These are phyloP conservation scores for Asterophora parasitica DNA, from an alignment of 768 basidiomycete species.

Conservation along the genomic window DNA sequence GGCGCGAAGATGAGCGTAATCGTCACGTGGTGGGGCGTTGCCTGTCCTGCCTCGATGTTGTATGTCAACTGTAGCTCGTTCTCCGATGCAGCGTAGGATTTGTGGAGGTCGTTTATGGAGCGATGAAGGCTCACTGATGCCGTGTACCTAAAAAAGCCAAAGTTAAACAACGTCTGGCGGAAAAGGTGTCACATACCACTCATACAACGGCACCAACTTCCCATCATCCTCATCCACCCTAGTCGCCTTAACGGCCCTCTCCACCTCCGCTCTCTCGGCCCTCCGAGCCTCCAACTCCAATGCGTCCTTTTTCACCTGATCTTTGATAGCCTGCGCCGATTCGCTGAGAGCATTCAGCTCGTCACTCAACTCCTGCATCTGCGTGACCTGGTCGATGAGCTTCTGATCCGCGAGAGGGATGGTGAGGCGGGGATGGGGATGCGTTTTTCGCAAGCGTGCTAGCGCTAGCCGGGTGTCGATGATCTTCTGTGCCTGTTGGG, in stretches of 20 bases:
- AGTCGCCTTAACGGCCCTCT: constrained; percentile 58
- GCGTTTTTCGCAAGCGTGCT: constrained; percentile 73
- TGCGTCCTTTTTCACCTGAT: constrained; percentile 52
- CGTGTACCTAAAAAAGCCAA: constrained; percentile 53
- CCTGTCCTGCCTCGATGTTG: constrained; percentile 30
- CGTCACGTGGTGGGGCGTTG: constrained; percentile 32
- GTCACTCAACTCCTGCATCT: constrained; percentile 76
- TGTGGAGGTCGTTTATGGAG: constrained; percentile 53
- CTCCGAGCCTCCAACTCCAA: constrained; percentile 55
- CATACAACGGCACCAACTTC: constrained; percentile 58
- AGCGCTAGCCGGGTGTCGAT: constrained; percentile 78
- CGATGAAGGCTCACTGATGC: constrained; percentile 64
- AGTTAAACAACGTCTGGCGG: not conserved
- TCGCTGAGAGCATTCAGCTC: constrained; percentile 51
- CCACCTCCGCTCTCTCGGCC: constrained; percentile 60
- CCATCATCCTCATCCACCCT: constrained; percentile 61
- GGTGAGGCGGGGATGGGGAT: constrained; percentile 78
- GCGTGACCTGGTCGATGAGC: constrained; percentile 68
- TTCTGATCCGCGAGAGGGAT: constrained; percentile 68
- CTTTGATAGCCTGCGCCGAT: constrained; percentile 50
- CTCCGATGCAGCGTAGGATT: constrained; percentile 57
- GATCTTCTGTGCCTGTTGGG: constrained; percentile 67
- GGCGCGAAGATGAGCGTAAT: constrained; percentile 66
- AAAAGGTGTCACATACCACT: constrained; percentile 46
- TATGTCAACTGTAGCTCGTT: constrained; percentile 78